Evolutionary conservation across 352 stramenopile species (phyloP), one percentile per base, ranked within the genome.

Genomic region (Pythium apleroticum): DNA sequence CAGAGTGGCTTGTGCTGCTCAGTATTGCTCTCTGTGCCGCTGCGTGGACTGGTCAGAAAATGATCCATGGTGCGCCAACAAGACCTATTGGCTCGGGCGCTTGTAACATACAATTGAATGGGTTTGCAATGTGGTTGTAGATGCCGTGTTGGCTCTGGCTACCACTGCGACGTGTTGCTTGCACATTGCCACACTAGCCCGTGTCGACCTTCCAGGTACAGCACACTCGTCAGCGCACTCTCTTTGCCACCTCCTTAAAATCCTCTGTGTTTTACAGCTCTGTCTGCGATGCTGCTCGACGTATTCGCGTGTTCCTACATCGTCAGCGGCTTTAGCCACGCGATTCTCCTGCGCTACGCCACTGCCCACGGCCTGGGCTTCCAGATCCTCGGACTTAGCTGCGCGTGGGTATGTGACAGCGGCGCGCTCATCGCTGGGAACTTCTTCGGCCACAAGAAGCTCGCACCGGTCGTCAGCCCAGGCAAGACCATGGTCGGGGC

Each of bases 331-430:
- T 83, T 93, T 35, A 75, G 71, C 54, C 73, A 90, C 57, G 84
- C 78, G 3, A 79, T 93, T 43, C 68, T 90, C 35, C 55, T 90
- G 28, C 77, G 81, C 7, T 79, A 82, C 46, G 78, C 69, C 30
- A 71, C 76, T 45, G 69, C 75, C 30, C 88, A 72, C 28, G 81
- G 81, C 1, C 52, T 85, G n/a, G 81, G 78, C 10, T 66, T 90
- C 50, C 81, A 90, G 57, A 71, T 93, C 25, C 70, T 93, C 17
- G 81, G 81, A 0, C 60, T 92, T 4, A 75, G 69, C 45, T 85
- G 73, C 28, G 78, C 84, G 11, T 92, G 84, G 84, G 71, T 90
- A 10, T 88, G 81, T 27, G 84, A 92, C 56, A 90, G 71, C 12
- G 80, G 74, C 17, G 84, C 84, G 37, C 74, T 92, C 15, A 63